Percentiles rank a stretch among this genome's conserved stretches.
Evolutionary conservation across 2,329 filamentous ascomycete genomes (phyloP).

Genomic region (Drechslerella coelobrocha): DNA sequence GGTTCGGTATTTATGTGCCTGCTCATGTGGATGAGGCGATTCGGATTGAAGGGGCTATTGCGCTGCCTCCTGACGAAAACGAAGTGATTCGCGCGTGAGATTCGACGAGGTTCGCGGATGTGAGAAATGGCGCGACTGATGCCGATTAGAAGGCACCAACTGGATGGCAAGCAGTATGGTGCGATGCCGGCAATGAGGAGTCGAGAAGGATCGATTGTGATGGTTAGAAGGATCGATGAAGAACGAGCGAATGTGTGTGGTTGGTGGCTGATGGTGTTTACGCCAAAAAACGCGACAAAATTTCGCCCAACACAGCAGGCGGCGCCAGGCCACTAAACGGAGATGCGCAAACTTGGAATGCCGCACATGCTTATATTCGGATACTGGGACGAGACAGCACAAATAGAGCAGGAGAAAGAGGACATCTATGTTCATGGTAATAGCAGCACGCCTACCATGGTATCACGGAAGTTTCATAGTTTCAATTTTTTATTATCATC

Average conservation of each 20-base stretch:
- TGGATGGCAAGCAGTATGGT: conserved; percentile 3
- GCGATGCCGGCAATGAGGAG: conserved; percentile 13
- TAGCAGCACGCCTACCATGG: not conserved
- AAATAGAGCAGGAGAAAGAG: not conserved
- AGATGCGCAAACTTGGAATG: conserved; percentile 8
- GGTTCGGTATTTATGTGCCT: conserved; percentile 9
- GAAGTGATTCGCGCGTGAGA: conserved; percentile 20
- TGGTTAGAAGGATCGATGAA: not conserved
- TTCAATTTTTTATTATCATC: not conserved
- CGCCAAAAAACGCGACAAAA: conserved; percentile 51
- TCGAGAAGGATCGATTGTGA: not conserved
- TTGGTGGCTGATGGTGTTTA: conserved; percentile 48
- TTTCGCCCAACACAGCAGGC: conserved; percentile 50
- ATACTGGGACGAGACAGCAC: not conserved
- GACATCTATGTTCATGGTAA: not conserved
- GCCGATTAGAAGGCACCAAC: conserved; percentile 13
- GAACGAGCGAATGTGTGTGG: conserved; percentile 11
- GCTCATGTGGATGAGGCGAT: conserved; percentile 12
- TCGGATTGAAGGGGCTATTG: conserved; percentile 12
- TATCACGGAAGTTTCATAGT: not conserved
- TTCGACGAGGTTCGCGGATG: conserved; percentile 11
- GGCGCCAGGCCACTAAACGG: conserved; percentile 14
- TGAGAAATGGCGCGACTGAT: conserved; percentile 9
- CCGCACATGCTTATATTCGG: no score
- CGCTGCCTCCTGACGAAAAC: conserved; percentile 26